phyloP scores from a whole-genome alignment of 192 early-diverging fungal genomes.

The Linnemannia exigua region DNA sequence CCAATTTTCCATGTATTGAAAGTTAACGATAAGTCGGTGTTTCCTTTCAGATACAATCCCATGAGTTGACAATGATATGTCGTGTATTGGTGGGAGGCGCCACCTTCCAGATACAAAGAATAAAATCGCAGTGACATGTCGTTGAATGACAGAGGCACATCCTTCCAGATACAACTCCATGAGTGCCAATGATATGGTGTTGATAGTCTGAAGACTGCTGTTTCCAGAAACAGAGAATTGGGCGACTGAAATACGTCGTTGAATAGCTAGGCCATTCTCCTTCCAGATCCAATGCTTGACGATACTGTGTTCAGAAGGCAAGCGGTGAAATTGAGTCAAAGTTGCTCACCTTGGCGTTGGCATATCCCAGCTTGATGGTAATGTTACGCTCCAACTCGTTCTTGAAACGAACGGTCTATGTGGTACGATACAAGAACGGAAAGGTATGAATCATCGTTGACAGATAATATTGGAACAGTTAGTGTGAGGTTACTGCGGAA shows the following conservation, averaged over 20 bases:
- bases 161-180: background rate
- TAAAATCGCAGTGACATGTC: background rate
- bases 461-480: background rate
- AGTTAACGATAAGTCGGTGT: no score
- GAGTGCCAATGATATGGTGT: background rate
- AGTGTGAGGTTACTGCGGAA: constrained; percentile 9
- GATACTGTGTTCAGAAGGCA: background rate
- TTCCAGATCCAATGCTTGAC: background rate
- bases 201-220: background rate
- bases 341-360: constrained; percentile 90
- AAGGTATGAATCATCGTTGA: background rate
- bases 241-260: constrained; percentile 14
- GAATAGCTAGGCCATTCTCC: background rate
- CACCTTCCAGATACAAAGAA: no score
- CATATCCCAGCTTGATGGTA: constrained; percentile 99
- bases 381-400: constrained; percentile 99
- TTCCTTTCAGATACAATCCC: no score
- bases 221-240: background rate
- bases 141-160: background rate
- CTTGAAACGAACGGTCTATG: constrained; percentile 94
- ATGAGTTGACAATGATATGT: no score
- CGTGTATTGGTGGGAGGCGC: no score
- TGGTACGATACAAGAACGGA: background rate
- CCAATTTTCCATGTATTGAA: background rate
- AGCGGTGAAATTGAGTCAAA: background rate